phyloP scores from a whole-genome alignment of 2,329 filamentous ascomycete genomes.

The Leptographium procerum region DNA sequence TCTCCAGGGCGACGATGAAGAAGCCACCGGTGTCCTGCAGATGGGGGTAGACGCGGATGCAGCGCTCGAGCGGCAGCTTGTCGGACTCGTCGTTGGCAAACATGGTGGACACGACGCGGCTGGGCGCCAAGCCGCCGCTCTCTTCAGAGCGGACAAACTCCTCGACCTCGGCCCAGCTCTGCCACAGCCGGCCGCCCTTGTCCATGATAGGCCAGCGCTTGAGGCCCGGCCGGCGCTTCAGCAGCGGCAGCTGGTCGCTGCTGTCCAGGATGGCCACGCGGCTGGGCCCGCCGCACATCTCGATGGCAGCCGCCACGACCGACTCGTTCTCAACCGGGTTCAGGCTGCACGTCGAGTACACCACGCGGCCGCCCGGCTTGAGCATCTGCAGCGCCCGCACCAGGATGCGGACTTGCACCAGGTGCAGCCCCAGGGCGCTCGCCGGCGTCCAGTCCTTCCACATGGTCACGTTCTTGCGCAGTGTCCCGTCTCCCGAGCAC shows the following conservation, averaged over 20 bases:
- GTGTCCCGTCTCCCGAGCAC: slow-evolving; percentile 89
- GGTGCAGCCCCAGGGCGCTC: slow-evolving; percentile 76
- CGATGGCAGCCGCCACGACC: slow-evolving; percentile 77
- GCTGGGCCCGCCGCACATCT: slow-evolving; percentile 70
- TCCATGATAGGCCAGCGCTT: slow-evolving; percentile 86
- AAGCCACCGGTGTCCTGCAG: slow-evolving; percentile 94
- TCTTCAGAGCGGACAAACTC: slow-evolving; percentile 50
- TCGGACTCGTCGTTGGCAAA: slow-evolving; percentile 55
- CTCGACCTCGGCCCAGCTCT: slow-evolving; percentile 71
- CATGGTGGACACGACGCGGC: slow-evolving; percentile 67
- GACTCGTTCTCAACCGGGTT: slow-evolving; percentile 97
- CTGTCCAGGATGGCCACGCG: slow-evolving; percentile 82
- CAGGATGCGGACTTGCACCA: slow-evolving; percentile 79
- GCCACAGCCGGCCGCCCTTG: slow-evolving; percentile 68
- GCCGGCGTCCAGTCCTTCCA: slow-evolving; percentile 93
- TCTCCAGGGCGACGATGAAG: slow-evolving; percentile 93
- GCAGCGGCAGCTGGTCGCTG: slow-evolving; percentile 60
- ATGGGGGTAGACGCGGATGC: slow-evolving; percentile 90
- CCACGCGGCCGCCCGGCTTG: slow-evolving; percentile 85
- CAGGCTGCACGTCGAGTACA: slow-evolving; percentile 98
- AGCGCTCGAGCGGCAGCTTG: slow-evolving; percentile 70
- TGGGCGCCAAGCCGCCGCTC: slow-evolving; percentile 43
- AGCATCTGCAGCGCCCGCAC: slow-evolving; percentile 90
- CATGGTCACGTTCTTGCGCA: slow-evolving; percentile 83
- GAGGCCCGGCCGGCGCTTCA: slow-evolving; percentile 69